These are phyloP conservation scores for Candida piceae DNA, from an alignment of 805 yeast genomes.

Conservation along the genomic window DNA sequence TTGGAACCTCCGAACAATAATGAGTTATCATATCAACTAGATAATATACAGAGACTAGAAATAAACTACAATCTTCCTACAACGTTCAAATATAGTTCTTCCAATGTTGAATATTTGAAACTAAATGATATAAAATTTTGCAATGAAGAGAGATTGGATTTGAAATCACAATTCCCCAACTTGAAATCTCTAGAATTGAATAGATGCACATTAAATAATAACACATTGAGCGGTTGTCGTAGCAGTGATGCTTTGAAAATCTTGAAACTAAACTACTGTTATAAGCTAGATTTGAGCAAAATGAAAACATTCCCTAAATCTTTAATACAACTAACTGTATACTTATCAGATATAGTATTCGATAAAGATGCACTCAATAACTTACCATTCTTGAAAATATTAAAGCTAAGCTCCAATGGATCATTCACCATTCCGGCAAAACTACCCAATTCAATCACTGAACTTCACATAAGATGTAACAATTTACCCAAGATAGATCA, in stretches of 20 bases:
- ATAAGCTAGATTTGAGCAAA: not conserved
- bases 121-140: not conserved
- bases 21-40: not conserved
- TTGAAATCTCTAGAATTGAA: not conserved
- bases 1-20: too few relatives aligned
- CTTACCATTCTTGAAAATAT: not conserved
- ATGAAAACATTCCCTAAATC: not conserved
- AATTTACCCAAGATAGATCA: not conserved
- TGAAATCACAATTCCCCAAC: not conserved
- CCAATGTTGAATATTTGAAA: not conserved
- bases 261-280: not conserved
- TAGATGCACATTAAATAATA: not conserved
- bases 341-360: not conserved
- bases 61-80: not conserved
- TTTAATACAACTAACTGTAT: not conserved
- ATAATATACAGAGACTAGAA: not conserved
- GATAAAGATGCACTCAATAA: not conserved
- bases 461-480: not conserved
- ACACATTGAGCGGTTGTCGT: not conserved
- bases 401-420: not conserved
- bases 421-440: not conserved
- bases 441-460: not conserved
- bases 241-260: not conserved
- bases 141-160: not conserved
- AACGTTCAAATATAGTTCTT: too few relatives aligned